Conservation (phyloP, 805 yeast genomes). For the Suhomyces sp. region DNA sequence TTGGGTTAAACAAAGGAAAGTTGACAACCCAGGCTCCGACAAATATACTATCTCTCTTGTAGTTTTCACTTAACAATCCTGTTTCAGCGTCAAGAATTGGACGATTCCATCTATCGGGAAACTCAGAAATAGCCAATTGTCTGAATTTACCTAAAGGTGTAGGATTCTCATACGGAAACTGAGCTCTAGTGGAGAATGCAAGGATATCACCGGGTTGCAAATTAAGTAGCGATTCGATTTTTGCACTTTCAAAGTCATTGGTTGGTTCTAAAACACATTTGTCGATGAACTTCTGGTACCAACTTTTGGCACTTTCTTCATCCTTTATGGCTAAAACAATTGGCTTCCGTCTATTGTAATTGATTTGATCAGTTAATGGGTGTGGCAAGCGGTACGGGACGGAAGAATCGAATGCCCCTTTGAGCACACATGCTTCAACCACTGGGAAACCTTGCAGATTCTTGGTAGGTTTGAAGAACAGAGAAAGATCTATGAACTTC, state of each 20-base stretch:
- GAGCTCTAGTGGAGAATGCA: conserved; percentile 75
- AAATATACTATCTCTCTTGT: conserved; percentile 36
- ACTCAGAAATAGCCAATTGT: conserved; percentile 62
- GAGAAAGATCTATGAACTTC: conserved; percentile 49
- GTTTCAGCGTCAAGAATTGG: conserved; percentile 17
- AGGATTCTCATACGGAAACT: conserved; percentile 80
- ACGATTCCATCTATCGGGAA: conserved; percentile 53
- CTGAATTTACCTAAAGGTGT: conserved; percentile 90
- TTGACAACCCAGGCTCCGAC: conserved; percentile 86
- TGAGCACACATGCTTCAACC: conserved; percentile 70
- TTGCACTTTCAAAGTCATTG: conserved; percentile 14
- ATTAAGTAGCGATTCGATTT: conserved; percentile 28
- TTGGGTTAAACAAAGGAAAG: conserved; percentile 88
- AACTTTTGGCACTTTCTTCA: conserved; percentile 35
- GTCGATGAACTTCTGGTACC: conserved; percentile 46
- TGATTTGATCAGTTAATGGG: conserved; percentile 35
- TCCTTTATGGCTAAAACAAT: conserved; percentile 49
- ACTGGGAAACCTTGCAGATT: conserved; percentile 54
- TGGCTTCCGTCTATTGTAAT: conserved; percentile 61
- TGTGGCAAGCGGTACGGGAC: conserved; percentile 32
- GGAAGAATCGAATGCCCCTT: conserved; percentile 40
- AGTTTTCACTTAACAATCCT: conserved; percentile 15
- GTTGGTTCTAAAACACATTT: conserved; percentile 20
- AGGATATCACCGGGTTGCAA: conserved; percentile 69
- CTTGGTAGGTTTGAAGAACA: conserved; percentile 31